A percentile compares a stretch with the other conserved stretches of the same genome.
These are phyloP conservation scores for Populus tomentosa DNA, from an alignment of 441 rosid genomes.

Conservation along the genomic window DNA sequence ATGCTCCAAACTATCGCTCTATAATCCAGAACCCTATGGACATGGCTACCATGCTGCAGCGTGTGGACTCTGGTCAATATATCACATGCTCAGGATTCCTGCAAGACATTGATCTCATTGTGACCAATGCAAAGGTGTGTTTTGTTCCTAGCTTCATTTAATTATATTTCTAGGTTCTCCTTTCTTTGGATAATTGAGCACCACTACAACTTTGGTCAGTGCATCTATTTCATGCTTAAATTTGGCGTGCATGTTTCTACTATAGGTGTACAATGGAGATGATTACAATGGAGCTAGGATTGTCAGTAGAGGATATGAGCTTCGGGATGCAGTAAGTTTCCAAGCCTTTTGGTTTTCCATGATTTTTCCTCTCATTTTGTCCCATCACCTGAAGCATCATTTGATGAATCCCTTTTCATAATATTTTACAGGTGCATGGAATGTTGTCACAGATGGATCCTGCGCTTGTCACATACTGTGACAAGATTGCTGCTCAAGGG, in stretches of 20 bases:
- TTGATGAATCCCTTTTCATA: neutral
- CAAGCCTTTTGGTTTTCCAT: too few relatives aligned
- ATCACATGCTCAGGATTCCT: slow-evolving; percentile 76
- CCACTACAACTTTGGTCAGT: neutral
- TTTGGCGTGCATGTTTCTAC: neutral
- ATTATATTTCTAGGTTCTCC: neutral
- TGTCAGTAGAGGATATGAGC: slow-evolving; percentile 90
- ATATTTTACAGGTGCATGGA: slow-evolving; percentile 70
- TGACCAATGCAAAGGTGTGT: slow-evolving; percentile 83
- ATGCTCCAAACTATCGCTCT: too few relatives aligned
- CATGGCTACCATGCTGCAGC: slow-evolving; percentile 49
- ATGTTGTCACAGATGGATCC: slow-evolving; percentile 99
- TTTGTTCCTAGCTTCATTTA: neutral
- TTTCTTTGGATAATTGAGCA: neutral
- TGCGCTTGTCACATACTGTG: slow-evolving; percentile 79
- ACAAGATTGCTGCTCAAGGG: slow-evolving; percentile 85
- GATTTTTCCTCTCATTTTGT: neutral
- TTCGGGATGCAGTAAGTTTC: slow-evolving; percentile 78
- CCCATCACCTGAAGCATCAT: neutral
- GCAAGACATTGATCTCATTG: slow-evolving; percentile 88
- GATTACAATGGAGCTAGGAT: slow-evolving; percentile 97
- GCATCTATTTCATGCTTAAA: neutral
- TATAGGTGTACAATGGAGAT: slow-evolving; percentile 83
- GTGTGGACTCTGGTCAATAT: slow-evolving; percentile 86
- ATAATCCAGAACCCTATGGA: too few relatives aligned